A percentile compares a stretch with the other conserved stretches of the same genome.
Conservation (phyloP, 768 basidiomycete genomes). For the Leccinum subgranulosum region DNA sequence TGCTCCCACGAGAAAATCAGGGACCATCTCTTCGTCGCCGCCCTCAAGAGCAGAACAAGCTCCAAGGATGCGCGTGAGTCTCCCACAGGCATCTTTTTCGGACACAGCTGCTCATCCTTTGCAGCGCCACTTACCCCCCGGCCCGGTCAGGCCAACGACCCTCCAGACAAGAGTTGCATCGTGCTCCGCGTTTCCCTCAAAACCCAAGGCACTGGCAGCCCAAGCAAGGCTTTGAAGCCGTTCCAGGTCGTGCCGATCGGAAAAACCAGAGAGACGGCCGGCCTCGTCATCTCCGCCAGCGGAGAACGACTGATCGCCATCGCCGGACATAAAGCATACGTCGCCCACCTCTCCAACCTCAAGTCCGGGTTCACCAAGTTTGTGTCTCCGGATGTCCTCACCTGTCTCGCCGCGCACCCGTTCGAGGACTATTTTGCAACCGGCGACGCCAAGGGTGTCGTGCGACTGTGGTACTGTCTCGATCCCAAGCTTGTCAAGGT, state of each 20-base stretch:
- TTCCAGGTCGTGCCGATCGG: conserved; percentile 57
- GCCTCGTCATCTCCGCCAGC: conserved; percentile 69
- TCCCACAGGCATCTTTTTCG: not conserved
- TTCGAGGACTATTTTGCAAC: conserved; percentile 93
- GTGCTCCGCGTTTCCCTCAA: conserved; percentile 66
- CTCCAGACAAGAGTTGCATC: conserved; percentile 44
- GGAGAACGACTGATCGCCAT: conserved; percentile 77
- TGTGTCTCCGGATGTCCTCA: conserved; percentile 74
- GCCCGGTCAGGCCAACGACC: not conserved
- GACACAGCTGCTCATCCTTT: not conserved
- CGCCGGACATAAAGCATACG: conserved; percentile 75
- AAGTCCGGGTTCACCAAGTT: conserved; percentile 77
- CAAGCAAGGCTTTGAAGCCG: conserved; percentile 43
- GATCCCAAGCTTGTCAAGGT: conserved; percentile 53
- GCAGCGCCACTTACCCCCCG: conserved; percentile 8
- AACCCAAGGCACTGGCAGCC: conserved; percentile 31
- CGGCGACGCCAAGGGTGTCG: conserved; percentile 80
- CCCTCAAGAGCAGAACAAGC: conserved; percentile 49
- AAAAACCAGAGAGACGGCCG: conserved; percentile 60
- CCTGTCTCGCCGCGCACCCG: conserved; percentile 86
- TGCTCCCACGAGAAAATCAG: conserved; percentile 68
- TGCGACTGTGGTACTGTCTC: conserved; percentile 92
- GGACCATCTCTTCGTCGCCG: conserved; percentile 69
- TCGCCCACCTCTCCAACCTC: conserved; percentile 55
- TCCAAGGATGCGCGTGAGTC: conserved; percentile 27